Evolutionary conservation across 2,329 filamentous ascomycete genomes (phyloP), one percentile per base, ranked within the genome.

Genomic region (Coniochaeta sp.): DNA sequence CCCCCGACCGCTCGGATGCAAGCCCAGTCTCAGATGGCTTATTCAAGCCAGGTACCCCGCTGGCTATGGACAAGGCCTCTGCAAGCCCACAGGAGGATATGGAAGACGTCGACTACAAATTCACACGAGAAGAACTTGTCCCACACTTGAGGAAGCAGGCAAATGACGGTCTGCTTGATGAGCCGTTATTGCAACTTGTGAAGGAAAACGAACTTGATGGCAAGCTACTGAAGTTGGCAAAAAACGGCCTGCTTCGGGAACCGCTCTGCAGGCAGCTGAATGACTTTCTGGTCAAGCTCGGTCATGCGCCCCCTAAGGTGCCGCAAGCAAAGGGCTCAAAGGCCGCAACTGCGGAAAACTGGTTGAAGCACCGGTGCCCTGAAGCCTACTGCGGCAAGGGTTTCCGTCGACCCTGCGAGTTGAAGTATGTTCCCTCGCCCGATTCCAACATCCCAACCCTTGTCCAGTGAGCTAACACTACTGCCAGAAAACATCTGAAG

Each of bases 401-500:
- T 1, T 82, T 77, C 51, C 58, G 55, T 3, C 71, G 80, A 31
- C 73, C 60, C 27, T 83, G 78, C 59, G 80, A 84, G 60, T 67
- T 84, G 26, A 83, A 75, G 81, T 83, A 71, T 53, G 74, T 57
- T 6, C 26, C 18, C 27, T 7, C 26, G 48, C 5, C 22, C 26
- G 12, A 7, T 18, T 5, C 18, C 7, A 48, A 28, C 32, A 5
- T 42, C 5, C 20, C 18, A 42, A 12, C 14, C 20, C 13, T 42
- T 10, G 51, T 6, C 35, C 18, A 40, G 12, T 13, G 46, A 52
- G 48, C 65, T 63, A 54, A 70, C 35, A 26, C 16, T 13, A 13
- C 12, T 14, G 24, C 10, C 53, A 92, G 88, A 57, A 96, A 96
- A 66, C 91, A 96, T 64, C 74, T 81, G 65, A 92, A 90, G 63